Evolutionary conservation across 2,329 filamentous ascomycete genomes (phyloP).

Genomic region (Karstenula rhodostoma): DNA sequence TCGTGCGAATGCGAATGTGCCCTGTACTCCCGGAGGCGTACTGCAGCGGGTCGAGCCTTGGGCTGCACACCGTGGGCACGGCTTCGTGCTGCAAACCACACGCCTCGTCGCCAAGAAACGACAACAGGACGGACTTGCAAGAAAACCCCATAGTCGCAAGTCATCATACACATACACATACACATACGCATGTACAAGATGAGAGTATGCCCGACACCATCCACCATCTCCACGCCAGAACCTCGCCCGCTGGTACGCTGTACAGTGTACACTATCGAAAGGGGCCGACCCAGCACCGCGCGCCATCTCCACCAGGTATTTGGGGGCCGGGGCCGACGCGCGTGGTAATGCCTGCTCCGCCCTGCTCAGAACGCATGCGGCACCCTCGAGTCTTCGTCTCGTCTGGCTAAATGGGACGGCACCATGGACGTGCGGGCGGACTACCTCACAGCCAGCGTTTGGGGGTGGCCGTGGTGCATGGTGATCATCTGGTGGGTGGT

Average conservation of each 20-base stretch:
- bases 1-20: not conserved
- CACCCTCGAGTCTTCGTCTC: not conserved
- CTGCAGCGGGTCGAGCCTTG: not conserved
- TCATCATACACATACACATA: not conserved
- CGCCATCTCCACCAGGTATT: conserved; percentile 10
- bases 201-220: not conserved
- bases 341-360: conserved; percentile 6
- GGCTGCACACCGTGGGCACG: conserved; percentile 1
- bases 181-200: not conserved
- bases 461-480: not conserved
- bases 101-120: not conserved
- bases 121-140: not conserved
- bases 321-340: conserved; percentile 16
- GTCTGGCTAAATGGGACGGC: not conserved
- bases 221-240: not conserved
- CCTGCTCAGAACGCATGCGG: no score
- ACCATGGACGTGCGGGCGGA: no score
- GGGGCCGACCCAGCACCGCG: not conserved
- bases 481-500: not conserved
- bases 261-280: conserved; percentile 7
- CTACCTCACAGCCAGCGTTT: no score
- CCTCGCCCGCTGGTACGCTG: not conserved
- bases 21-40: not conserved
- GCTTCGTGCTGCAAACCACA: not conserved
- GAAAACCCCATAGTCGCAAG: not conserved